Conservation (phyloP, 306 rosid genomes). For the Herpetospermum pedunculosum region DNA sequence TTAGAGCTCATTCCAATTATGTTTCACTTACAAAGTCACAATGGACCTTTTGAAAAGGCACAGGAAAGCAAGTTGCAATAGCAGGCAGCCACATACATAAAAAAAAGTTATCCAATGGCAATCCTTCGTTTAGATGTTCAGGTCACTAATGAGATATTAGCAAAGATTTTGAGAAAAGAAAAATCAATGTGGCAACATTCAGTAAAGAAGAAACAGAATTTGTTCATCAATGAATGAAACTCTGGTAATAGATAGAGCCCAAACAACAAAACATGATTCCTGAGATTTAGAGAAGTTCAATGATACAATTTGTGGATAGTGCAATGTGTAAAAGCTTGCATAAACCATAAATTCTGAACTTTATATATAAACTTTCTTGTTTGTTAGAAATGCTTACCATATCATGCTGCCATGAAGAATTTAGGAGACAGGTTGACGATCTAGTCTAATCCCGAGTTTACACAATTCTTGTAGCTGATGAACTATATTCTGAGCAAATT, state of each 20-base stretch:
- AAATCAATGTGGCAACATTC: neutral
- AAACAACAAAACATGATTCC: neutral
- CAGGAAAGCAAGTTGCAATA: neutral
- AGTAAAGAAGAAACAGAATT: neutral
- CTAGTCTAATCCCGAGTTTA: slow-evolving; percentile 27
- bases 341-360: neutral
- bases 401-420: neutral
- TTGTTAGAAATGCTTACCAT: slow-evolving; percentile 11
- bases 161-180: neutral
- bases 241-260: neutral
- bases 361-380: neutral
- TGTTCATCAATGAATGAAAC: neutral
- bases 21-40: neutral
- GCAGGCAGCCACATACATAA: neutral
- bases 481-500: slow-evolving; percentile 53
- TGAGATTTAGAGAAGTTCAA: neutral
- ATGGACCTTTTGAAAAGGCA: neutral
- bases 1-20: neutral
- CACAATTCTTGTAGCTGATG: slow-evolving; percentile 47
- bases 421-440: slow-evolving; percentile 24
- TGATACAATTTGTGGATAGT: neutral
- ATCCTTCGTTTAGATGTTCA: neutral
- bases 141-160: neutral
- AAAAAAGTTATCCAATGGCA: neutral
- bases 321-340: neutral